Percentiles rank a stretch among this genome's conserved stretches.
Evolutionary conservation across 2,329 filamentous ascomycete genomes (phyloP).

Genomic region (Zelopaecilomyces penicillatus): DNA sequence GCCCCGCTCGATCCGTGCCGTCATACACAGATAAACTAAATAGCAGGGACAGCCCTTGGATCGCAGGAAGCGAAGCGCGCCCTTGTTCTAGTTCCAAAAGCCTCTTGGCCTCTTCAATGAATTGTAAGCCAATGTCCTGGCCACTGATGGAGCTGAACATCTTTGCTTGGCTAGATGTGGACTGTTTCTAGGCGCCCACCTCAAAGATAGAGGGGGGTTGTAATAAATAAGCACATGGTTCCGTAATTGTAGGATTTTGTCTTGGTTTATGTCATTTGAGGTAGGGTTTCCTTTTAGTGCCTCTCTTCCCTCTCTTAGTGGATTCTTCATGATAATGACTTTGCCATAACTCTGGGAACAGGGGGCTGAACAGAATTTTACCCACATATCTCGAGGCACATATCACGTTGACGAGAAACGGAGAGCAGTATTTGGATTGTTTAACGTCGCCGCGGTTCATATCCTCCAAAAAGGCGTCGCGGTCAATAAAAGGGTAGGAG

Average conservation of each 20-base stretch:
- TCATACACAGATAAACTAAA: no score
- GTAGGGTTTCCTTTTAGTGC: neutral
- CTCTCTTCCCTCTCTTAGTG: no score
- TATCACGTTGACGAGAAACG: conserved; percentile 24
- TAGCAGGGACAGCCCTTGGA: conserved; percentile 10
- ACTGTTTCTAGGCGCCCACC: conserved; percentile 2
- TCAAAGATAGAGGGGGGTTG: no score
- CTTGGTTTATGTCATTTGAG: neutral
- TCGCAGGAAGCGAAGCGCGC: conserved; percentile 12
- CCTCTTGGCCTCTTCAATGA: conserved; percentile 17
- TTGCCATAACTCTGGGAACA: no score
- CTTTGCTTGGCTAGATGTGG: conserved; percentile 15
- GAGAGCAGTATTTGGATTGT: conserved; percentile 19
- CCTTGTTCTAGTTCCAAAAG: conserved; percentile 14
- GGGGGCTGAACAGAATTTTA: neutral
- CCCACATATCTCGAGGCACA: conserved; percentile 22
- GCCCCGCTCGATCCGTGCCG: no score
- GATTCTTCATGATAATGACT: no score
- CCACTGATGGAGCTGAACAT: conserved; percentile 7
- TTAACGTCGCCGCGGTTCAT: conserved; percentile 15
- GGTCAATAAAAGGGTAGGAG: conserved; percentile 18
- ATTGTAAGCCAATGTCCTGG: conserved; percentile 12
- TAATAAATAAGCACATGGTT: no score
- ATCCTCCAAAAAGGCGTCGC: conserved; percentile 17
- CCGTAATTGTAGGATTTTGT: no score